A percentile compares a stretch with the other conserved stretches of the same genome.
These are phyloP conservation scores for Plectosphaerella cucumerina DNA, from an alignment of 2,329 filamentous ascomycete genomes.

Conservation along the genomic window DNA sequence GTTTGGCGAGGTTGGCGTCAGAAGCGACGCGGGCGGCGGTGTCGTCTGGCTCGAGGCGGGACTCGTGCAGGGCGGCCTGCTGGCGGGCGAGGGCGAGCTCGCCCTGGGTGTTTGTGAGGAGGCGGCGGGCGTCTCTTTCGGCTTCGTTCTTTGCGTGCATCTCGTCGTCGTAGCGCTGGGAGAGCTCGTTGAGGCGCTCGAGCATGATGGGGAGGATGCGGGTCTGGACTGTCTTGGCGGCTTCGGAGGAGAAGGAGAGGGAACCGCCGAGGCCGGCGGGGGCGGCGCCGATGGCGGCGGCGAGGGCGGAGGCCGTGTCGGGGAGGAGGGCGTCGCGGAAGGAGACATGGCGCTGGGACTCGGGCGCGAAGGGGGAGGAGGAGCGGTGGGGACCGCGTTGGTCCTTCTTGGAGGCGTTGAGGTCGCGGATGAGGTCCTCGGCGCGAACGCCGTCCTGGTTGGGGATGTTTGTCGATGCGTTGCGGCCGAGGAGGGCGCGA, in stretches of 20 bases:
- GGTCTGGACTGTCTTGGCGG: conserved; percentile 64
- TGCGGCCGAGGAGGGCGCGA: conserved; percentile 71
- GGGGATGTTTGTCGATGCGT: conserved; percentile 75
- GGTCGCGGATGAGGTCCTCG: conserved; percentile 74
- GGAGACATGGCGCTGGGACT: conserved; percentile 52
- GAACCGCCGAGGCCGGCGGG: conserved; percentile 18
- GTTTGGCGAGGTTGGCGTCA: conserved; percentile 46
- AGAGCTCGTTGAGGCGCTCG: conserved; percentile 68
- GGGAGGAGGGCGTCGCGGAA: conserved; percentile 46
- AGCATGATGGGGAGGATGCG: conserved; percentile 66
- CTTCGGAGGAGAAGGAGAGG: conserved; percentile 50
- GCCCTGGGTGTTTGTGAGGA: conserved; percentile 61
- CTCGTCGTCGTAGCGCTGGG: conserved; percentile 69
- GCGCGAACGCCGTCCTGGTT: conserved; percentile 81
- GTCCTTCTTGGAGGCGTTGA: conserved; percentile 66
- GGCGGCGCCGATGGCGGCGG: too few species aligned
- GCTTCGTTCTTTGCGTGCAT: conserved; percentile 68
- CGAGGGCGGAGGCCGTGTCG: conserved; percentile 18
- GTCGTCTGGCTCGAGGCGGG: conserved; percentile 51
- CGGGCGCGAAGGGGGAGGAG: conserved; percentile 66
- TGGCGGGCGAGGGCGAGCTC: conserved; percentile 60
- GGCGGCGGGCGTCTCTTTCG: conserved; percentile 62
- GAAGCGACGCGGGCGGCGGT: conserved; percentile 42
- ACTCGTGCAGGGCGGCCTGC: conserved; percentile 55
- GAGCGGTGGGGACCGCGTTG: conserved; percentile 67